These are phyloP conservation scores for Trametes polyzona DNA, from an alignment of 1,284 basidiomycete genomes.

Conservation along the genomic window DNA sequence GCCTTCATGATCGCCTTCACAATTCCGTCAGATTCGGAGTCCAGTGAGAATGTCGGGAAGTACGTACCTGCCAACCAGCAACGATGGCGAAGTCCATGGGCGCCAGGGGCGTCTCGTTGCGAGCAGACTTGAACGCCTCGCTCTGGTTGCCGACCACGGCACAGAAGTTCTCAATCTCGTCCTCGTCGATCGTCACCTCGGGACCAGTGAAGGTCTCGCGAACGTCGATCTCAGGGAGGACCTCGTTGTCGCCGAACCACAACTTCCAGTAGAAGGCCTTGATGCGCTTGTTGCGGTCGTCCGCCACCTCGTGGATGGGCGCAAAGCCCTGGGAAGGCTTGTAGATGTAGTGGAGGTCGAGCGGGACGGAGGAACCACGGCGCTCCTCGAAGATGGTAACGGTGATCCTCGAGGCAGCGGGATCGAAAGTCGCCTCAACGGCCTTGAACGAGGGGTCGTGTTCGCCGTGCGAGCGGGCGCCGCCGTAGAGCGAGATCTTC, in stretches of 20 bases:
- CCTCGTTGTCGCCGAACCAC: slow-evolving; percentile 89
- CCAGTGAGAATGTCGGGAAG: background rate
- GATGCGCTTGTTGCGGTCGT: slow-evolving; percentile 89
- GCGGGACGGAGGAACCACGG: slow-evolving; percentile 75
- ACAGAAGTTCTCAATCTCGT: slow-evolving; percentile 88
- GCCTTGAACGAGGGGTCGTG: slow-evolving; percentile 85
- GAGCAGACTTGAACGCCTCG: slow-evolving; percentile 84
- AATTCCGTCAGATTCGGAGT: slow-evolving; percentile 15
- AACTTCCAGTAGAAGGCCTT: slow-evolving; percentile 97
- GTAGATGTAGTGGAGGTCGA: slow-evolving; percentile 85
- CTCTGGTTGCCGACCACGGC: slow-evolving; percentile 92
- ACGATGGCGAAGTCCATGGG: slow-evolving; percentile 99
- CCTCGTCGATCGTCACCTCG: slow-evolving; percentile 78
- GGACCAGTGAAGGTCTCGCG: slow-evolving; percentile 84
- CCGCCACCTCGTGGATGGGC: slow-evolving; percentile 90
- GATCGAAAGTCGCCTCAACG: slow-evolving; percentile 72
- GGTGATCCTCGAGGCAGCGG: slow-evolving; percentile 62
- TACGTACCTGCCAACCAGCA: slow-evolving; percentile 90
- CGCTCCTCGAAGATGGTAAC: slow-evolving; percentile 89
- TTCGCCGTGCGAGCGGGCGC: slow-evolving; percentile 79
- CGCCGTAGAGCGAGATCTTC: slow-evolving; percentile 72
- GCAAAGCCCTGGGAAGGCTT: slow-evolving; percentile 89
- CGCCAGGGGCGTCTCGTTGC: slow-evolving; percentile 74
- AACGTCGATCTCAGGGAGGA: slow-evolving; percentile 76
- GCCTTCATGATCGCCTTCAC: slow-evolving; percentile 92